Base-by-base conservation (phyloP, 208 protist species). In the Vickermania ingenoplastis region DNA sequence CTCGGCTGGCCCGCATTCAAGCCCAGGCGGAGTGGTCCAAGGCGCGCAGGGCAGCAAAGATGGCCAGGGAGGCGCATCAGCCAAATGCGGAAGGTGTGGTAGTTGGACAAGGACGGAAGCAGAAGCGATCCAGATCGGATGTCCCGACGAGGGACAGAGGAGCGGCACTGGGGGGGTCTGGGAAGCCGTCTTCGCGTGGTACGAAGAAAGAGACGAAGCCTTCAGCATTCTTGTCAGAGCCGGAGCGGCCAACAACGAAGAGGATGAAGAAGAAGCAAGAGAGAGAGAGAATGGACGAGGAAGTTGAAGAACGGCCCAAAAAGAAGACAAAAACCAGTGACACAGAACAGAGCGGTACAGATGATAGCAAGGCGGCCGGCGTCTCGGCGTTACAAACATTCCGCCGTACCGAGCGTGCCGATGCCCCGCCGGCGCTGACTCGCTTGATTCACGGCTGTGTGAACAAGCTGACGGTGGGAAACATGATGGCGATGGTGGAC, bases 391-490 rank as follows among this genome's bases (percentile, higher is more conserved):
- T 28, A 28, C 50, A 27, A 26, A 5, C n/a, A 26, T 54, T 26
- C 22, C 50, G 24, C 50, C 21, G 21, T 21, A 13, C 24, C 23
- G 13, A 28, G 7, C 50, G 50, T 25, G 11, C 24, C 7, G 59
- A 56, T 2, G 65, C 77, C 7, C 73, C 73, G 17, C 23, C 59
- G 7, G 51, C 48, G 24, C 61, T 92, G 1, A 56, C 64, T 24
- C 72, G 79, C 29, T 55, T 50, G 29, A 73, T 71, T 31, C 74
- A 79, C 7, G 78, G 83, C 23, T 69, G 76, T 7, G 64, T 86
- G 3, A 93, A 93, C 56, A 90, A 88, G 58, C 68, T 93, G 25
- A 90, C 86, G 23, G 67, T 87, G 60, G 49, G 63, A 1, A 93
- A 93, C 63, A 81, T 90, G n/a, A 77, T 78, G 0, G 73, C 73